Percentiles rank a stretch among this genome's conserved stretches.
phyloP scores from a whole-genome alignment of 306 rosid species.

The Citrullus mucosospermus region DNA sequence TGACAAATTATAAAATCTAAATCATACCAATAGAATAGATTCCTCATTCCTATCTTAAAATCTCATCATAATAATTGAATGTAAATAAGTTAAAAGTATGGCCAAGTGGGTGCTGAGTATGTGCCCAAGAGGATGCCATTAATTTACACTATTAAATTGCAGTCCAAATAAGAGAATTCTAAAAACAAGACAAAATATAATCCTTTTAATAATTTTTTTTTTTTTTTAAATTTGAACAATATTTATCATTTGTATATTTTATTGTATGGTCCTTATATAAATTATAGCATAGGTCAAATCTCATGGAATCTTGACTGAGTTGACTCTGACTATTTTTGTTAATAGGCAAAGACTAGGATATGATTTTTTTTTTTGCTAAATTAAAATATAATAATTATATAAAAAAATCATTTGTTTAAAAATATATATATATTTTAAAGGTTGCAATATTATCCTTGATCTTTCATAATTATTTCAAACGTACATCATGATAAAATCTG shows the following conservation, averaged over 20 bases:
- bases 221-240: no score
- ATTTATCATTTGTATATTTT: no score
- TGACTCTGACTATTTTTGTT: not conserved
- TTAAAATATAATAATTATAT: no score
- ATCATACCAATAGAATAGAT: not conserved
- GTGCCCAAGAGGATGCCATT: constrained; percentile 2
- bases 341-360: no score
- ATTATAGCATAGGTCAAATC: not conserved
- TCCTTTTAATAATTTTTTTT: not conserved
- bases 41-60: not conserved
- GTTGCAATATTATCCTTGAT: no score
- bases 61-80: not conserved
- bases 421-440: no score
- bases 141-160: not conserved
- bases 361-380: no score
- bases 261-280: not conserved
- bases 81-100: not conserved
- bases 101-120: constrained; percentile 5
- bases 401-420: no score
- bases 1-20: not conserved
- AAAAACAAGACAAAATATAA: not conserved
- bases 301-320: not conserved
- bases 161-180: not conserved
- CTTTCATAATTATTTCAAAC: no score
- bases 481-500: no score